phyloP scores from a whole-genome alignment of 225 moss, liverwort and hornwort genomes.

The Physcomitrellopsis africana region DNA sequence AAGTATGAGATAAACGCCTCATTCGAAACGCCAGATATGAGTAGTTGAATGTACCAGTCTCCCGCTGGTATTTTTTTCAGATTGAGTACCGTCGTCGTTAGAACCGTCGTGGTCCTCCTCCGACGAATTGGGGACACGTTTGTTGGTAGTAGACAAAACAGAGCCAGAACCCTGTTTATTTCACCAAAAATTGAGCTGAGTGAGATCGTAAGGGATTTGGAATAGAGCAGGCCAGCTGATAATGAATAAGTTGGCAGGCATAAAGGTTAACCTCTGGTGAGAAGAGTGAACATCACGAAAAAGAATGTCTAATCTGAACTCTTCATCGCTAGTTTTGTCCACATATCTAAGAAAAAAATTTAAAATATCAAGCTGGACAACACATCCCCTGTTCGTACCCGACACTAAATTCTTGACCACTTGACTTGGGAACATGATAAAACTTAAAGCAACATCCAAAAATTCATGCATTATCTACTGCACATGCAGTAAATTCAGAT shows the following conservation, averaged over 20 bases:
- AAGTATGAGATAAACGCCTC: not conserved
- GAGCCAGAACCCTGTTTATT: conserved; percentile 45
- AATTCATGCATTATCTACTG: not conserved
- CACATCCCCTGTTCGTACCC: too few species aligned
- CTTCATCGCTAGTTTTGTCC: too few species aligned
- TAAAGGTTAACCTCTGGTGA: too few species aligned
- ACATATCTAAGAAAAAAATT: too few species aligned
- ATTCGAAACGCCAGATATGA: not conserved
- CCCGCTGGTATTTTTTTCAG: conserved; percentile 16
- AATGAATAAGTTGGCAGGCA: too few species aligned
- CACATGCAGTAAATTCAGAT: not conserved
- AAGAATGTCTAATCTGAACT: too few species aligned
- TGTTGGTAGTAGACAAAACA: conserved; percentile 33
- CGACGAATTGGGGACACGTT: not conserved
- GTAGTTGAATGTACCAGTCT: conserved; percentile 42
- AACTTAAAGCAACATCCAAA: not conserved
- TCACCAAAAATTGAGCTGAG: conserved; percentile 9
- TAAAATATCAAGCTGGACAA: too few species aligned
- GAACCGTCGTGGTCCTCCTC: conserved; percentile 38
- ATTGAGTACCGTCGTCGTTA: conserved; percentile 37
- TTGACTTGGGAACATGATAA: too few species aligned
- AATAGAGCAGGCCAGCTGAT: not conserved
- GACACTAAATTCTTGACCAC: too few species aligned
- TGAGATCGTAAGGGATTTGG: not conserved
- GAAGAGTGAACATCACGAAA: too few species aligned